phyloP scores from a whole-genome alignment of 148 eudicot genomes.

The Diospyros kaki region DNA sequence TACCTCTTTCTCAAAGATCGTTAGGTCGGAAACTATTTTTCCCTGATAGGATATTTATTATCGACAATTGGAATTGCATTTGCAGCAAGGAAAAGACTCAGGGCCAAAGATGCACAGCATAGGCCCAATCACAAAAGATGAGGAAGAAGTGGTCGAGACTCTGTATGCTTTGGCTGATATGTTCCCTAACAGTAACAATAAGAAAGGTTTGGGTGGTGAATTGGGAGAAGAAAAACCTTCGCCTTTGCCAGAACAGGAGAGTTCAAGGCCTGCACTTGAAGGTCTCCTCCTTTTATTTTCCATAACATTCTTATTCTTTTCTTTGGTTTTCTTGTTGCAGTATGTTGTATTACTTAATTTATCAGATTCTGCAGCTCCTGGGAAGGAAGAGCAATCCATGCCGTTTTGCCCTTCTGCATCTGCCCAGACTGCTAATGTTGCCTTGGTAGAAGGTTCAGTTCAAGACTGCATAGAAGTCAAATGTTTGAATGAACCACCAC shows the following conservation, averaged over 20 bases:
- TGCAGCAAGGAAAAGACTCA: slow-evolving; percentile 25
- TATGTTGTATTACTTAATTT: not conserved
- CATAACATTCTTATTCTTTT: not conserved
- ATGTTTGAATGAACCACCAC: slow-evolving; percentile 15
- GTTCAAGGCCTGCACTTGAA: slow-evolving; percentile 23
- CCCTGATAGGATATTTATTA: not conserved
- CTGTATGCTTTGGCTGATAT: slow-evolving; percentile 59
- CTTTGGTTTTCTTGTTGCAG: not conserved
- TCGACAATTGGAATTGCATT: slow-evolving; percentile 15
- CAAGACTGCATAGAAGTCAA: slow-evolving; percentile 16
- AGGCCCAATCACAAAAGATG: slow-evolving; percentile 56
- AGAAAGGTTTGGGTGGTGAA: slow-evolving; percentile 17
- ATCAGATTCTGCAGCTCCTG: slow-evolving; percentile 5
- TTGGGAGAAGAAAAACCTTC: slow-evolving; percentile 18
- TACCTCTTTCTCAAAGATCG: not conserved
- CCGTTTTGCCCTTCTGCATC: slow-evolving; percentile 13
- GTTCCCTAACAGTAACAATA: slow-evolving; percentile 30
- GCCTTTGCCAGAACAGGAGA: slow-evolving; percentile 15
- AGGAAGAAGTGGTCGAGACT: slow-evolving; percentile 81
- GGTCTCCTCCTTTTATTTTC: slow-evolving; percentile 25
- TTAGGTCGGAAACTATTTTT: not conserved
- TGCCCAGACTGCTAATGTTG: slow-evolving; percentile 13
- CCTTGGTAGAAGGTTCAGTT: slow-evolving; percentile 17
- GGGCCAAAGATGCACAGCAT: slow-evolving; percentile 9
- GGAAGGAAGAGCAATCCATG: slow-evolving; percentile 25